phyloP scores from a whole-genome alignment of 2,329 filamentous ascomycete species.

The Talaromyces sp. region DNA sequence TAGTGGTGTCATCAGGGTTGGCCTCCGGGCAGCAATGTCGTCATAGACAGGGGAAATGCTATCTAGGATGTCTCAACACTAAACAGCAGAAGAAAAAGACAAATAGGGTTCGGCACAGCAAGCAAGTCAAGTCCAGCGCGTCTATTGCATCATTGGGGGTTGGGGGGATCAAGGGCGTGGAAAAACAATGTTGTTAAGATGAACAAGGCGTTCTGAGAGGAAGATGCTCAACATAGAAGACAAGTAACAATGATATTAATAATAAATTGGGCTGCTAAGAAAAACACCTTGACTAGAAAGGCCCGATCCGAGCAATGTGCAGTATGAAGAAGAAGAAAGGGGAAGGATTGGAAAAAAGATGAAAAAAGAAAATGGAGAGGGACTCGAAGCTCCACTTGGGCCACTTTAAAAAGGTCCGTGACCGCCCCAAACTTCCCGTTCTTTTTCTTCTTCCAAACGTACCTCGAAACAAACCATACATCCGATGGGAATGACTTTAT shows the following conservation, averaged over 20 bases:
- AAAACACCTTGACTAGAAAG: too few relatives aligned
- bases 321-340: background rate
- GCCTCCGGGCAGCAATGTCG: constrained; percentile 36
- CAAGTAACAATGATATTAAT: background rate
- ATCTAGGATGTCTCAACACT: too few relatives aligned
- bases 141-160: too few relatives aligned
- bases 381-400: constrained; percentile 11
- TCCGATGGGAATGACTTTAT: constrained; percentile 1
- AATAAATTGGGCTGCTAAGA: too few relatives aligned
- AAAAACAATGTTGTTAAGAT: too few relatives aligned
- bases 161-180: too few relatives aligned
- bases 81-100: too few relatives aligned
- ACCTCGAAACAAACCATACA: constrained; percentile 13
- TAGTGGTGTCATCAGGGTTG: constrained; percentile 33
- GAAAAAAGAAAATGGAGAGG: constrained; percentile 6
- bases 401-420: constrained; percentile 41
- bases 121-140: too few relatives aligned
- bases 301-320: background rate
- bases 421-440: constrained; percentile 20
- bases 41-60: constrained; percentile 13
- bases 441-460: constrained; percentile 9
- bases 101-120: too few relatives aligned
- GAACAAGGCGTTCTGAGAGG: too few relatives aligned
- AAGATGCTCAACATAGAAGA: background rate
- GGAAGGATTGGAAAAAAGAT: background rate